Base-by-base conservation (phyloP, 2,329 filamentous ascomycete species). In the Fusarium falciforme region DNA sequence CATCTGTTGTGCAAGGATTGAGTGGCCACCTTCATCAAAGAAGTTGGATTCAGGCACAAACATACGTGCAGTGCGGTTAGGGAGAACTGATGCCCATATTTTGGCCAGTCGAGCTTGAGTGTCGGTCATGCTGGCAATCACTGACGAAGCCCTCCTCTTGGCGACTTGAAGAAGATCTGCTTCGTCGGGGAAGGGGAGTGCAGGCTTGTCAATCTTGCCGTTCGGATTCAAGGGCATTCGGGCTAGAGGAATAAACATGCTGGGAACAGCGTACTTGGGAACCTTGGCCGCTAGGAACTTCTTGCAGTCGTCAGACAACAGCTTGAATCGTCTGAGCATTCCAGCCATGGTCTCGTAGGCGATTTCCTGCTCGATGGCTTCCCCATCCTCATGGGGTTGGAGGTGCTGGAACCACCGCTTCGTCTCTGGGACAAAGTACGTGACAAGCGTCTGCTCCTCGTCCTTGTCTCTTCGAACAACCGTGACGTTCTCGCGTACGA, bases 401-500 rank as follows among this genome's bases (percentile, higher is more conserved):
- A 95, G 85, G 89, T 91, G 96, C 22, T 88, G 84, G 47, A 87
- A 84, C 94, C 94, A 98, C 75, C 92, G 89, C 72, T 88, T 88
- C 5, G 74, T n/a, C 29, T 78, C 77, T 11, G 95, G 94, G 4
- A 98, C 95, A 69, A 98, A 90, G 82, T 98, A 98, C 81, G 92
- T 97, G 77, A 98, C 94, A 22, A 98, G 86, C 0, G 89, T 96
- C 17, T 91, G 94, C 81, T 98, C 96, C 81, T 81, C 94, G 60
- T 83, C 72, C 22, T 59, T 54, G 35, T 81, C 71, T 63, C 79
- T 72, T 54, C 82, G 90, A 5, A 98, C 90, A 4, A 98, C 85
- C 0, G 96, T 98, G 75, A 94, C 92, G 82, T 93, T 94, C 75
- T 98, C 96, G 44, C 94, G 89, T 27, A 98, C 89, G 27, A 97